Percentiles rank a stretch among this genome's conserved stretches.
phyloP scores from a whole-genome alignment of 768 basidiomycete genomes.

The Tylopilus sp. region DNA sequence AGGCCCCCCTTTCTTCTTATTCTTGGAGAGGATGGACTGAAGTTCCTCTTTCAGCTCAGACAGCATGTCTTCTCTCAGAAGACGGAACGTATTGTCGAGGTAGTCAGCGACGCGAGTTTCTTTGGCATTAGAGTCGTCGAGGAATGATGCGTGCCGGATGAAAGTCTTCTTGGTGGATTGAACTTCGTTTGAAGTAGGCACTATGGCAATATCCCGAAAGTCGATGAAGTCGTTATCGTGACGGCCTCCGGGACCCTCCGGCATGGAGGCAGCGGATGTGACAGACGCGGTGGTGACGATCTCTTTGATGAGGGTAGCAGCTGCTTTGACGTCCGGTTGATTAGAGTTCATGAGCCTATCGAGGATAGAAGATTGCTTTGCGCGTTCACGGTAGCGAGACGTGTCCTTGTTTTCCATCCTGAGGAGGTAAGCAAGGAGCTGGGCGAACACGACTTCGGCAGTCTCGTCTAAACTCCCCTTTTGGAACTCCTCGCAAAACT shows the following conservation, averaged over 20 bases:
- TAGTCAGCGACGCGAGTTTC: constrained; percentile 42
- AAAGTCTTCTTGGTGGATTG: constrained; percentile 43
- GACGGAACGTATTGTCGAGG: constrained; percentile 64
- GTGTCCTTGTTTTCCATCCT: constrained; percentile 35
- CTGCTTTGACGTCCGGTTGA: constrained; percentile 21
- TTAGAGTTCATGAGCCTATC: constrained; percentile 24
- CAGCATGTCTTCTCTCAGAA: constrained; percentile 62
- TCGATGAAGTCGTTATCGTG: constrained; percentile 68
- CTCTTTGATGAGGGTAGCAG: constrained; percentile 40
- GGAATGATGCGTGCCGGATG: constrained; percentile 40
- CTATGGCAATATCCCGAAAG: constrained; percentile 56
- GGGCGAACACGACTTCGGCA: constrained; percentile 41
- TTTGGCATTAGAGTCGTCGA: constrained; percentile 42
- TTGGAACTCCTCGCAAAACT: constrained; percentile 35
- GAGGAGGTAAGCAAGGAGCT: constrained; percentile 51
- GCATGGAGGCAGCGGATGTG: constrained; percentile 16
- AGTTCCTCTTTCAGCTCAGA: constrained; percentile 56
- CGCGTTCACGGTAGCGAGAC: constrained; percentile 37
- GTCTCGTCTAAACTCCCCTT: constrained; percentile 30
- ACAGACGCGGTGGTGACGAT: constrained; percentile 29
- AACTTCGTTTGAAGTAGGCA: constrained; percentile 62
- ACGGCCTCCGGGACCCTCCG: constrained; percentile 52
- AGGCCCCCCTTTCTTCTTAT: constrained; percentile 33
- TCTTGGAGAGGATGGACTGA: constrained; percentile 36
- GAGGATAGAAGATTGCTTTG: constrained; percentile 31